Base-by-base conservation (phyloP, 129 eudicot genomes). In the Solidago caesia region DNA sequence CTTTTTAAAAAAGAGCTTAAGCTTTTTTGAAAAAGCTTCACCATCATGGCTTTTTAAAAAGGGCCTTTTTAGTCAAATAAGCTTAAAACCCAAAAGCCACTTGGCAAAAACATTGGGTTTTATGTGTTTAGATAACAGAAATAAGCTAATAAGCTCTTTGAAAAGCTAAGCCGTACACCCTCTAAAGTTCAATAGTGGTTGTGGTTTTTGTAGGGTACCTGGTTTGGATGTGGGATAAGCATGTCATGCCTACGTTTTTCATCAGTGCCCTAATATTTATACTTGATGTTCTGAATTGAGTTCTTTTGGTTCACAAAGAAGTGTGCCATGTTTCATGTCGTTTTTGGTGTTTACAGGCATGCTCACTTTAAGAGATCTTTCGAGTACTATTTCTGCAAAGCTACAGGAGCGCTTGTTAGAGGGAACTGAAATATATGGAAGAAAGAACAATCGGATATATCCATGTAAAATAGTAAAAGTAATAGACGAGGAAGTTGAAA, bases 351-450 rank as follows among this genome's bases (percentile, higher is more conserved):
- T 53, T 77, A 77, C 85, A 94, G 98, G 99, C 82, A 94, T 87
- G 93, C 93, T 87, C 61, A 81, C 84, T 58, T 70, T 94, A 53
- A 87, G 56, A 78, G 99, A 94, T 71, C 91, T 94, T 75, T 89
- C 81, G 43, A 82, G 73, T 59, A 72, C 77, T 27, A 86, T 94
- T 80, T 82, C 86, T 80, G 79, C 80, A 70, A 88, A 88, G 87
- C 74, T 91, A 69, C 87, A 80, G 74, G 93, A 84, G 39, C 79
- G 77, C 15, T 60, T 91, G 73, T 73, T 79, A 48, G 96, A 88
- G 84, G 99, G 99, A 49, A 75, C 79, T 69, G 97, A 88, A 75
- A 47, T 88, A 63, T 82, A 86, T 48, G 99, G 96, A 46, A 91
- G 85, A 83, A 91, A 80, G 77, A 89, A 89, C 70, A 89, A 83